Evolutionary conservation across 75 land plant species (phyloP), one percentile per base, ranked within the genome.

Genomic region (Selaginella moellendorffii): DNA sequence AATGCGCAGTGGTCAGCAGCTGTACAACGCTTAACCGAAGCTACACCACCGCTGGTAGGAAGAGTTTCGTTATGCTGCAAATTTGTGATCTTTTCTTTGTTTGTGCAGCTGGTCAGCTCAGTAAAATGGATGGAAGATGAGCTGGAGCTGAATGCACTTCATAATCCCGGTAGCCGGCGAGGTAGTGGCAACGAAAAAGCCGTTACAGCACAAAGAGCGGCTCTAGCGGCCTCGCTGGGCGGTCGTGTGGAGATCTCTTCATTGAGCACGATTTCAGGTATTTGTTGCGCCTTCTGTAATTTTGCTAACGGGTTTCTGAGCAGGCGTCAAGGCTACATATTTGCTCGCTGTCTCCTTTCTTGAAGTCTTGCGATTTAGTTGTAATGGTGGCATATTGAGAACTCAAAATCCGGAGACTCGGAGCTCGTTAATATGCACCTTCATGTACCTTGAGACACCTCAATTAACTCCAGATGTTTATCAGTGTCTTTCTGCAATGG

Each of bases 81-180:
- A 29, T 30, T 0, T 63, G 5, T 14, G 46, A 36, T 14, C 14
- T 5, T 36, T 14, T 5, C 46, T 36, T 36, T 14, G 14, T 5
- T 36, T 36, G 46, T 5, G 18, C 67, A 93, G 98, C 96, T 93
- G 28, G 90, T 83, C 29, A 93, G 87, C 66, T 88, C 98, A 0
- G 87, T 93, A 29, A 93, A 93, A 75, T 93, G 98, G 96, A 77
- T 93, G 68, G 98, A 93, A 76, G 98, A 89, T 74, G 98, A 93
- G 71, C 63, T 87, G 74, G 98, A 93, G 71, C 77, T 93, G 2
- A 83, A 85, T 78, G 90, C 97, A 27, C 90, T 93, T 58, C 96
- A 83, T 64, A 93, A 85, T 63, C 96, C 98, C 65, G 96, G 83
- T 10, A 88, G 89, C 69, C 83, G 81, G 51, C 76, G 83, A 65